These are phyloP conservation scores for Colletotrichum shisoi DNA, from an alignment of 2,329 filamentous ascomycete genomes.

Conservation along the genomic window DNA sequence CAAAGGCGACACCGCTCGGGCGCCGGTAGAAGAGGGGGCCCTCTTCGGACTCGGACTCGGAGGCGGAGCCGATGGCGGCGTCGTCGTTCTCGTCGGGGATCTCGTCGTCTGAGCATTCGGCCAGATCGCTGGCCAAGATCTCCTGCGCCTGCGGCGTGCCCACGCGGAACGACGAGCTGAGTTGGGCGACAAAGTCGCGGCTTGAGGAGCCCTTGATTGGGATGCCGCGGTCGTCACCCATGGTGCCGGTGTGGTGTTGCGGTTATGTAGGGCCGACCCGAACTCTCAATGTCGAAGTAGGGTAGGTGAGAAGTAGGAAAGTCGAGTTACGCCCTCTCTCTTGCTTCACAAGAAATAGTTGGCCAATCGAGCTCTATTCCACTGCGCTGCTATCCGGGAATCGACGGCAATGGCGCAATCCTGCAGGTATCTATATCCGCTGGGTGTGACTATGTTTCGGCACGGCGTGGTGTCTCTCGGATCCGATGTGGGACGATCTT, in stretches of 20 bases:
- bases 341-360: background rate
- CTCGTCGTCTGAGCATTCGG: conserved; percentile 64
- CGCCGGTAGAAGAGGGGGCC: conserved; percentile 72
- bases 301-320: background rate
- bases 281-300: background rate
- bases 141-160: conserved; percentile 72
- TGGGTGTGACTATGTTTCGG: conserved; percentile 3
- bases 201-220: conserved; percentile 38
- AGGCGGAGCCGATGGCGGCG: conserved; percentile 45
- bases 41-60: conserved; percentile 49
- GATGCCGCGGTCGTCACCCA: conserved; percentile 36
- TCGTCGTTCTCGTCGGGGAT: conserved; percentile 47
- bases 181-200: conserved; percentile 44
- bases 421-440: background rate
- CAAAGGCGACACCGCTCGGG: conserved; percentile 78
- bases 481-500: conserved; percentile 19
- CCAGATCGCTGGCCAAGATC: conserved; percentile 71
- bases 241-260: conserved; percentile 14
- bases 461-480: conserved; percentile 12
- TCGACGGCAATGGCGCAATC: background rate
- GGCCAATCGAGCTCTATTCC: background rate
- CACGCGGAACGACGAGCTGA: conserved; percentile 62
- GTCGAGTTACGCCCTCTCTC: background rate
- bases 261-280: background rate
- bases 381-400: background rate